Evolutionary conservation across 768 basidiomycete species (phyloP).

Genomic region (Jaapia argillacea): DNA sequence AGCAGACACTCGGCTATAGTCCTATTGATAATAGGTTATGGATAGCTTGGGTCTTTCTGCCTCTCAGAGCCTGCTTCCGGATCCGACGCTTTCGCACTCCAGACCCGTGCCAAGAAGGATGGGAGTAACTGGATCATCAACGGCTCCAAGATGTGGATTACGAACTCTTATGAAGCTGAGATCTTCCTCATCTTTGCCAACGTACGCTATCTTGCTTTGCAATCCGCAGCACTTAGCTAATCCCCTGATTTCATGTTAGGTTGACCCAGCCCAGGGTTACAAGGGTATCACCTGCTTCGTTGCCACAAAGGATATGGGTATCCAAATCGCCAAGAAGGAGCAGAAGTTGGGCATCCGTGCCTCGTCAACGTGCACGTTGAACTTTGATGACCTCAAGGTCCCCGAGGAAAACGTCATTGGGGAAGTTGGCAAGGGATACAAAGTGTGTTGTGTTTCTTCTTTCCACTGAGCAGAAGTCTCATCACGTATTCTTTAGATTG

Average conservation of each 20-base stretch:
- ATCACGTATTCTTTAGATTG: slow-evolving; percentile 39
- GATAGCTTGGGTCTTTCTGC: slow-evolving; percentile 90
- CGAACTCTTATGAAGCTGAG: slow-evolving; percentile 88
- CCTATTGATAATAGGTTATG: slow-evolving; percentile 1
- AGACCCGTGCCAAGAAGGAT: slow-evolving; percentile 84
- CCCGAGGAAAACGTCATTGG: slow-evolving; percentile 88
- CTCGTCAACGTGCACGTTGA: slow-evolving; percentile 89
- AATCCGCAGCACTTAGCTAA: neutral
- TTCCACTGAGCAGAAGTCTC: neutral
- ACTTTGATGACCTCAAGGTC: slow-evolving; percentile 88
- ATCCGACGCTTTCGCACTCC: slow-evolving; percentile 94
- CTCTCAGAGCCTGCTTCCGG: slow-evolving; percentile 89
- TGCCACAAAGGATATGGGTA: slow-evolving; percentile 92
- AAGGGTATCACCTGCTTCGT: slow-evolving; percentile 99
- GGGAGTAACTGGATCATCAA: slow-evolving; percentile 82
- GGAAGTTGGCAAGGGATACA: slow-evolving; percentile 87
- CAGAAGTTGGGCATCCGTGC: slow-evolving; percentile 96
- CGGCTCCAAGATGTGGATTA: slow-evolving; percentile 99
- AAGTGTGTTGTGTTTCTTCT: slow-evolving; percentile 31
- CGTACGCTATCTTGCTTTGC: slow-evolving; percentile 36
- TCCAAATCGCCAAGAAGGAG: slow-evolving; percentile 97
- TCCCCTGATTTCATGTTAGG: slow-evolving; percentile 12
- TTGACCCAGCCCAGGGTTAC: slow-evolving; percentile 89
- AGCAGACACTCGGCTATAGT: neutral
- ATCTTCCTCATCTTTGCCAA: slow-evolving; percentile 94